Base-by-base conservation (phyloP, 305 asterid species). In the Fraxinus angustifolia region DNA sequence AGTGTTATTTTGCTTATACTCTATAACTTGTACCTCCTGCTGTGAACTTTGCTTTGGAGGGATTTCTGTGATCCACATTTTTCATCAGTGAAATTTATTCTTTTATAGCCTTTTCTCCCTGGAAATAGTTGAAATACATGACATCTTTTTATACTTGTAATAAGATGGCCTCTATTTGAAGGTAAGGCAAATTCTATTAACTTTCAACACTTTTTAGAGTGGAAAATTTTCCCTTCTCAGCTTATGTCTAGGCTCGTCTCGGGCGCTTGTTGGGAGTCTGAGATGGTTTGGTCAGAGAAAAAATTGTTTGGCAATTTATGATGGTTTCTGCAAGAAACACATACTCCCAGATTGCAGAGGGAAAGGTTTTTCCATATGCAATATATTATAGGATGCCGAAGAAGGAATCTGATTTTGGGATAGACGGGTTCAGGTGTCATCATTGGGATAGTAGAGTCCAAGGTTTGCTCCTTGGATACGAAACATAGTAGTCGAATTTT, bases 31-130 rank as follows among this genome's bases (percentile, higher is more conserved):
- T 23, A 34, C 62, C 79, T 36, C 79, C 79, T 75, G 45, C 33
- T 81, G 80, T 81, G 80, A 81, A 81, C 62, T 81, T 30, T 81
- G 33, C 80, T 62, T 36, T 74, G 60, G 67, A 79, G 68, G 80
- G 65, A 56, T 56, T 56, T 56, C 21, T 56, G 28, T 56, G 70
- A 30, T 2, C 36, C 8, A 36, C 38, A 73, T 74, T 73, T 36
- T 42, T 81, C 75, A 5, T 62, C 45, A 60, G 76, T 65, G 48
- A 75, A 75, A 38, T 81, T 79, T 81, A 53, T 56, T 56, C 28
- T 16, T 16, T 56, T n/a, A 56, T n/a, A 6, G 26, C 11, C 26
- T 56, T 56, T 56, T 50, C 28, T 56, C 67, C 26, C 10, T 8
- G 28, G 67, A 17, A n/a, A 56, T 56, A 16, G 7, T 17, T 56